These are phyloP conservation scores for Chalara sp. DNA, from an alignment of 2,329 filamentous ascomycete species.

Conservation along the genomic window DNA sequence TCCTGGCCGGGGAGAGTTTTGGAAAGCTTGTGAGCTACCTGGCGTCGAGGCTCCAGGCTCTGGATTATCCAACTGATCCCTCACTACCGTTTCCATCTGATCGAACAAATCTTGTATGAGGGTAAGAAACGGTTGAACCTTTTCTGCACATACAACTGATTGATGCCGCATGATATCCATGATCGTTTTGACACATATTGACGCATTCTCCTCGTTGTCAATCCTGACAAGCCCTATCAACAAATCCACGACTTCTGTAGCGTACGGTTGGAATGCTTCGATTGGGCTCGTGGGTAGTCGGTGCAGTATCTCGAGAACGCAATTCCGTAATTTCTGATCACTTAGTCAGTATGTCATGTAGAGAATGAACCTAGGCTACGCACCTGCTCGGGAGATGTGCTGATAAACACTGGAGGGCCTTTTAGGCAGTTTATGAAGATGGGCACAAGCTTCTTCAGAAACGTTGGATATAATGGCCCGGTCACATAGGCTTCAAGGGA, in stretches of 20 bases:
- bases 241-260: slow-evolving; percentile 80
- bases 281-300: slow-evolving; percentile 67
- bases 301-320: slow-evolving; percentile 89
- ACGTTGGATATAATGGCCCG: slow-evolving; percentile 68
- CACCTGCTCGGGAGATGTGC: slow-evolving; percentile 83
- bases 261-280: slow-evolving; percentile 82
- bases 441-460: slow-evolving; percentile 83
- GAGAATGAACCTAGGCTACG: slow-evolving; percentile 20
- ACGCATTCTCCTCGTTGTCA: slow-evolving; percentile 98
- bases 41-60: slow-evolving; percentile 59
- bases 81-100: slow-evolving; percentile 90
- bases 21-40: slow-evolving; percentile 62
- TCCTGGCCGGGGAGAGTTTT: slow-evolving; percentile 74
- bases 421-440: slow-evolving; percentile 81
- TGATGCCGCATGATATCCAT: slow-evolving; percentile 96
- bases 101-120: slow-evolving; percentile 95
- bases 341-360: slow-evolving; percentile 3
- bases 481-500: slow-evolving; percentile 82
- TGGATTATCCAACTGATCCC: slow-evolving; percentile 85
- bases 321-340: slow-evolving; percentile 76
- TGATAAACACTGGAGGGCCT: slow-evolving; percentile 84
- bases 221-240: slow-evolving; percentile 81
- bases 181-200: slow-evolving; percentile 96
- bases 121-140: slow-evolving; percentile 83
- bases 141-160: slow-evolving; percentile 69